Conservation (phyloP, 768 basidiomycete genomes). For the Saitozyma podzolica region DNA sequence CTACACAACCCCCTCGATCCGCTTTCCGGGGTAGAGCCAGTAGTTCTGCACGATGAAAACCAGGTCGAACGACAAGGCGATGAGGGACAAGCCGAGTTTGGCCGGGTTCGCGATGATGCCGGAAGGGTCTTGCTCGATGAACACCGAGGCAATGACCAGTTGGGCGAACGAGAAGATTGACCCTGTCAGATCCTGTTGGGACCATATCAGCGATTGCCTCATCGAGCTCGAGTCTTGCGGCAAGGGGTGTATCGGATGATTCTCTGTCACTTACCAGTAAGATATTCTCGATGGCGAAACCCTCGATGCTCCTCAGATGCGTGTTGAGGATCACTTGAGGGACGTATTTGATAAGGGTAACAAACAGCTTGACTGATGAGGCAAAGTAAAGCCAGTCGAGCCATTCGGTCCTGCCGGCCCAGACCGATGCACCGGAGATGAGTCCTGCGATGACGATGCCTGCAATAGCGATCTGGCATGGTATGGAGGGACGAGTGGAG, state of each 20-base stretch:
- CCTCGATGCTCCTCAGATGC: conserved; percentile 48
- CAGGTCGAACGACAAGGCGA: conserved; percentile 36
- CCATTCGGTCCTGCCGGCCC: conserved; percentile 24
- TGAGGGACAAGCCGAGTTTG: conserved; percentile 42
- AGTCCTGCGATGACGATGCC: conserved; percentile 31
- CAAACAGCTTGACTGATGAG: conserved; percentile 51
- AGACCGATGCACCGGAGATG: conserved; percentile 31
- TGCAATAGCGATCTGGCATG: conserved; percentile 29
- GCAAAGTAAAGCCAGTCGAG: conserved; percentile 50
- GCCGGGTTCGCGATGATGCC: conserved; percentile 49
- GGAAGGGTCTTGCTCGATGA: conserved; percentile 39
- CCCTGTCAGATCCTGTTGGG: conserved; percentile 50
- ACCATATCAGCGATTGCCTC: neutral
- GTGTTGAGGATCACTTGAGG: conserved; percentile 55
- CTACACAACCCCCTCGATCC: neutral
- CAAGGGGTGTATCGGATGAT: neutral
- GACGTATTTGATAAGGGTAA: conserved; percentile 54
- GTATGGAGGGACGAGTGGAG: conserved; percentile 16
- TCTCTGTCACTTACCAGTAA: conserved; percentile 38
- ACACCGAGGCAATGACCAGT: conserved; percentile 42
- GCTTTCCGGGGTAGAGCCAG: conserved; percentile 16
- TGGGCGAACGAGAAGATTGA: conserved; percentile 44
- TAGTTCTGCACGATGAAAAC: conserved; percentile 40
- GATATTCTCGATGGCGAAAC: conserved; percentile 43
- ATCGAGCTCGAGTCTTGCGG: neutral